These are phyloP conservation scores for Scytalidium sp. DNA, from an alignment of 2,329 filamentous ascomycete genomes.

Conservation along the genomic window DNA sequence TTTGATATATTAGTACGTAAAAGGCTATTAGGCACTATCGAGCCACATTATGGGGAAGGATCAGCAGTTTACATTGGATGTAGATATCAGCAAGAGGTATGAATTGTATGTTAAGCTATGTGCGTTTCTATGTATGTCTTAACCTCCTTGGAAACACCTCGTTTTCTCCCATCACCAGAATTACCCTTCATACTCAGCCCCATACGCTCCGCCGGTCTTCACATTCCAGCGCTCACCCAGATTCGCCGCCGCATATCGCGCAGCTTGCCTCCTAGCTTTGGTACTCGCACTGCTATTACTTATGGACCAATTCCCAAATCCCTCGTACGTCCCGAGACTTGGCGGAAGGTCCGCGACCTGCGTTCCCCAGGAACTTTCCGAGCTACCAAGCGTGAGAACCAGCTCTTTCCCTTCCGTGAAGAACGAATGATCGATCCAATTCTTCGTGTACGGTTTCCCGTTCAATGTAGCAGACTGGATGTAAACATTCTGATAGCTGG, in stretches of 20 bases:
- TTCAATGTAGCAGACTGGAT: conserved; percentile 64
- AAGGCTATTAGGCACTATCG: too few species aligned
- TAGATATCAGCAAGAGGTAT: neutral
- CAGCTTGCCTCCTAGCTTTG: conserved; percentile 9
- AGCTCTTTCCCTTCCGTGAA: conserved; percentile 63
- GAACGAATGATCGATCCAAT: conserved; percentile 68
- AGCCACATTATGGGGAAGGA: too few species aligned
- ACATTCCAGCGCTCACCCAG: conserved; percentile 2
- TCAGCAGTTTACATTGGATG: neutral
- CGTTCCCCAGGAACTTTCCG: conserved; percentile 65
- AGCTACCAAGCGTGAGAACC: conserved; percentile 56
- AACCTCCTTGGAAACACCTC: neutral
- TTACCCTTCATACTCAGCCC: conserved; percentile 13
- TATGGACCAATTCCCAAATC: neutral
- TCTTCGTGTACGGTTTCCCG: conserved; percentile 58
- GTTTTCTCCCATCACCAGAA: too few species aligned
- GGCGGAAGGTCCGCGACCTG: conserved; percentile 58
- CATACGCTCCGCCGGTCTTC: conserved; percentile 19
- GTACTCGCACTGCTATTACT: neutral
- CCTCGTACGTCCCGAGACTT: conserved; percentile 31
- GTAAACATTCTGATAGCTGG: conserved; percentile 53
- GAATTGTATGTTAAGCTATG: neutral
- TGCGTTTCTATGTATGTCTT: neutral
- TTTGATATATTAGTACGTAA: too few species aligned
- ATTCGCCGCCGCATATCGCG: conserved; percentile 11